A percentile compares a stretch with the other conserved stretches of the same genome.
phyloP scores from a whole-genome alignment of 106 monocot species.

The Dendrobium catenatum region DNA sequence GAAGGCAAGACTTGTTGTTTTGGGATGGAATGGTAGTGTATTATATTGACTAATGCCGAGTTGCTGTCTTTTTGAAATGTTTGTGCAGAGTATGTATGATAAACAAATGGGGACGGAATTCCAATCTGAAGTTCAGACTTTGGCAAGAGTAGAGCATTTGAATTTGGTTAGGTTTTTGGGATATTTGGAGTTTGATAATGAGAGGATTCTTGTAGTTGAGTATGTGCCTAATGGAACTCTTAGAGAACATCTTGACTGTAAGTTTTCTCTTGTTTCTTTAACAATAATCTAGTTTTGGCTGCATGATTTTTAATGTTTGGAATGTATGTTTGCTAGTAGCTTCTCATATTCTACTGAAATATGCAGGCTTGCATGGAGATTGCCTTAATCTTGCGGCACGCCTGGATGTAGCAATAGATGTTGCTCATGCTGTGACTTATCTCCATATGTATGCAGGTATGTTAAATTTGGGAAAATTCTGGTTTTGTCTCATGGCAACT shows the following conservation, averaged over 20 bases:
- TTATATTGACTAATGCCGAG: background rate
- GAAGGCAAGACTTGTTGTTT: constrained; percentile 27
- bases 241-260: constrained; percentile 62
- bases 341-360: background rate
- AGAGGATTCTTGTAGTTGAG: constrained; percentile 49
- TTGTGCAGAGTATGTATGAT: constrained; percentile 29
- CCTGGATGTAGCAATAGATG: constrained; percentile 49
- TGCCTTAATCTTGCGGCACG: constrained; percentile 36
- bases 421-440: constrained; percentile 53
- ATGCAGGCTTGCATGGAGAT: constrained; percentile 30
- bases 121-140: constrained; percentile 40
- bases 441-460: constrained; percentile 59
- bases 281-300: background rate
- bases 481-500: background rate
- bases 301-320: background rate
- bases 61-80: background rate
- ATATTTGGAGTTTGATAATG: constrained; percentile 40
- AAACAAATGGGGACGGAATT: constrained; percentile 33
- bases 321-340: background rate
- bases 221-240: constrained; percentile 65
- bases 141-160: constrained; percentile 52
- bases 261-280: background rate
- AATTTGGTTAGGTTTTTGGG: constrained; percentile 54
- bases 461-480: background rate
- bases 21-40: background rate